phyloP scores from a whole-genome alignment of 2,329 filamentous ascomycete species.

The Ceratocystis colombiana region DNA sequence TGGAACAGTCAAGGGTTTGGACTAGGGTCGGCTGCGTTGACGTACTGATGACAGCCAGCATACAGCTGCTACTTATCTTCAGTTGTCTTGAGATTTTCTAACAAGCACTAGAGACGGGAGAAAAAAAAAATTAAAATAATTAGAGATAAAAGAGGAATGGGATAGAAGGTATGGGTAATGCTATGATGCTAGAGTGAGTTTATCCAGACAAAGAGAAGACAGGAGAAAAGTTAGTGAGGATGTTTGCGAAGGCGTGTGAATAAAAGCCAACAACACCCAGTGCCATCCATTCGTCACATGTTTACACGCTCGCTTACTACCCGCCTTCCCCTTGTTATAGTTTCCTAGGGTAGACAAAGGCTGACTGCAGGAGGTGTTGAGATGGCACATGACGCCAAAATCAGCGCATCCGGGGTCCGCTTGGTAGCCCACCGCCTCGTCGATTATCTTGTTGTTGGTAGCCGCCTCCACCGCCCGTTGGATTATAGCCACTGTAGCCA shows the following conservation, averaged over 20 bases:
- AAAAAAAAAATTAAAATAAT: not conserved
- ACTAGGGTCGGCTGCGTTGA: conserved; percentile 1
- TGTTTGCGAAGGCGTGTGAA: not conserved
- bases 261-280: not conserved
- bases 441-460: conserved; percentile 22
- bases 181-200: conserved; percentile 7
- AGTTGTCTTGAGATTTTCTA: not conserved
- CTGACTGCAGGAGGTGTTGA: no score
- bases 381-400: conserved; percentile 2
- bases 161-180: conserved; percentile 11
- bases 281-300: not conserved
- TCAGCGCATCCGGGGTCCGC: conserved; percentile 38
- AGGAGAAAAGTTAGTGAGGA: not conserved
- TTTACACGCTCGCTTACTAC: not conserved
- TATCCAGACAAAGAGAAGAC: not conserved
- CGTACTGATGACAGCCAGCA: not conserved
- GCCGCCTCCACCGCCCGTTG: conserved; percentile 30
- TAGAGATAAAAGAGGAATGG: not conserved
- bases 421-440: conserved; percentile 24
- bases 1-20: conserved; percentile 1
- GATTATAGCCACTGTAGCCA: conserved; percentile 22
- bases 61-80: no score
- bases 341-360: no score
- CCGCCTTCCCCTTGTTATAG: not conserved
- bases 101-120: not conserved